Conservation (phyloP, 371 early-diverging fungal species). For the Apophysomyces elegans region DNA sequence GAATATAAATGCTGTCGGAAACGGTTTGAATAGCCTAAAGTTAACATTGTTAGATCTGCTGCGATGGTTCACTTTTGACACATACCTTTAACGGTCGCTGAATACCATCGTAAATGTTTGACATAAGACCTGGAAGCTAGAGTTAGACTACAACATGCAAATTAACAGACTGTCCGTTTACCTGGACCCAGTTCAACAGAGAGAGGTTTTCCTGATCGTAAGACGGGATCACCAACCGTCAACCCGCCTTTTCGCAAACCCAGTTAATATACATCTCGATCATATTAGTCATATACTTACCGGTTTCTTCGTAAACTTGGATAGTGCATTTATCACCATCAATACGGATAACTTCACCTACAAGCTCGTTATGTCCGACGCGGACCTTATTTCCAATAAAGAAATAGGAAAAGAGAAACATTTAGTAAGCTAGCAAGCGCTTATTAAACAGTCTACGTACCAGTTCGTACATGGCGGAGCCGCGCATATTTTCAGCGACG, state of each 20-base stretch:
- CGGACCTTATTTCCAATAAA: constrained; percentile 71
- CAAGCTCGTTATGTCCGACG: constrained; percentile 97
- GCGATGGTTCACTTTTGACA: constrained; percentile 9
- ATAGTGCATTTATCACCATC: constrained; percentile 99
- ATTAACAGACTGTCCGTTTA: constrained; percentile 22
- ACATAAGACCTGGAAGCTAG: constrained; percentile 76
- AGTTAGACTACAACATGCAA: constrained; percentile 13
- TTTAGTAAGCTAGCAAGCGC: constrained; percentile 1
- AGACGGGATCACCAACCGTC: constrained; percentile 98
- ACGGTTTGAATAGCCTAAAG: constrained; percentile 88
- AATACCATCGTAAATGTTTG: constrained; percentile 99
- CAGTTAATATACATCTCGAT: not conserved
- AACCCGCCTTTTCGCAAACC: constrained; percentile 80
- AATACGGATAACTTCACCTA: constrained; percentile 99
- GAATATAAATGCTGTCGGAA: constrained; percentile 98
- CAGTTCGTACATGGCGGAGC: constrained; percentile 99
- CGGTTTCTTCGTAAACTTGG: constrained; percentile 99
- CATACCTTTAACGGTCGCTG: constrained; percentile 96
- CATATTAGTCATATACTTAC: constrained; percentile 43
- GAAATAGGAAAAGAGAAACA: constrained; percentile 2
- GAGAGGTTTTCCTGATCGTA: constrained; percentile 97
- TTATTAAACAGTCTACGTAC: constrained; percentile 55
- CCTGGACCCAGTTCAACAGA: constrained; percentile 99
- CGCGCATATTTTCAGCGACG: constrained; percentile 98
- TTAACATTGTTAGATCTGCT: constrained; percentile 9